Base-by-base conservation (phyloP, 768 basidiomycete species). In the Suillus alpinus region DNA sequence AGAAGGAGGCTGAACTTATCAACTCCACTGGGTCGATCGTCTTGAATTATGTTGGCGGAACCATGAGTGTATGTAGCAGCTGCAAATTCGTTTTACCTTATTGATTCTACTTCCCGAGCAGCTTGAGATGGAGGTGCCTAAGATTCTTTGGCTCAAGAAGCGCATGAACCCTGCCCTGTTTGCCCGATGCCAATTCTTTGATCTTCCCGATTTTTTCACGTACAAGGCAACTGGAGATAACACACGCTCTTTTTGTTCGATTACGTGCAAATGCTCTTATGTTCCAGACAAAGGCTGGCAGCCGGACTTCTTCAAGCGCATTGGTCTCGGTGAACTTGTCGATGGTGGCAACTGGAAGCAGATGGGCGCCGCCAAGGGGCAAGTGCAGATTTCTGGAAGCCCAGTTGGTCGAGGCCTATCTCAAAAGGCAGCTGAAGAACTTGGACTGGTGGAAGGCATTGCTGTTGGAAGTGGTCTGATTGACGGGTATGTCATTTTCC, bases 51-150 rank as follows among this genome's bases (percentile, higher is more conserved):
- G 95, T 98, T 51, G 97, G 97, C 10, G 95, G 95, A 49, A 91
- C 86, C 40, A 98, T 99, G 89, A 95, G 94, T 70, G 95, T 92
- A 77, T 68, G 79, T 75, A 59, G 20, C 52, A 6, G 58, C 36
- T 44, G 18, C 40, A 12, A 57, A 52, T 26, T 46, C 40, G 8
- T 43, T 46, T 16, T 40, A 57, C 55, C 56, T 26, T 60, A n/a
- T 56, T 63, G 46, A 67, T 58, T 18, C 31, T 62, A 50, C 50
- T 18, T 56, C 29, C 39, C 40, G 49, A 43, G 31, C 63, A 97
- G 92, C 83, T 98, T 46, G 95, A 98, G 75, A 98, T 98, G 97
- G 96, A 98, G 75, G 86, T 98, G 47, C 96, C 96, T 0, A 98
- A 98, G 74, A 89, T 95, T 34, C 86, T 98, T 32, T 98, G 97